A percentile compares a stretch with the other conserved stretches of the same genome.
phyloP scores from a whole-genome alignment of 2,329 filamentous ascomycete species.

The Penicillium sp. region DNA sequence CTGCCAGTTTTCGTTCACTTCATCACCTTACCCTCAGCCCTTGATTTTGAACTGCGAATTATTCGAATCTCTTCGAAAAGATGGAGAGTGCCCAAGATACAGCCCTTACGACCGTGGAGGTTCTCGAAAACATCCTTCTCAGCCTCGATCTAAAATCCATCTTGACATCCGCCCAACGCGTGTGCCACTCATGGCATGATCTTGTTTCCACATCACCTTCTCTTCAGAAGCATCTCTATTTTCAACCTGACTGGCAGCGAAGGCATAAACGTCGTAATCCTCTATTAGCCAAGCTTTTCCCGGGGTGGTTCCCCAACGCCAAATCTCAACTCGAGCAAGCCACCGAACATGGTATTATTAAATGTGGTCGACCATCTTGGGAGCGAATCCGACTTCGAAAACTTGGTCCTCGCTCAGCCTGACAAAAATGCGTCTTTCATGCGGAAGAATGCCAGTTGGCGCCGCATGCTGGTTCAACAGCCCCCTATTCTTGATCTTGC shows the following conservation, averaged over 20 bases:
- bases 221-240: neutral
- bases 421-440: neutral
- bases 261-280: neutral
- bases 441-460: neutral
- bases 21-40: neutral
- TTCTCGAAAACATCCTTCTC: neutral
- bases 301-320: neutral
- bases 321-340: neutral
- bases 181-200: neutral
- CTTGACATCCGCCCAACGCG: neutral
- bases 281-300: neutral
- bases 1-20: neutral
- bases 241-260: neutral
- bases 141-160: neutral
- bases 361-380: too few species aligned
- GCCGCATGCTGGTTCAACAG: neutral
- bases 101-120: neutral
- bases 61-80: neutral
- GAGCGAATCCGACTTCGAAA: neutral
- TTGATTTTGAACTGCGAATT: neutral
- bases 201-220: neutral
- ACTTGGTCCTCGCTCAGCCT: neutral
- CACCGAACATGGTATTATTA: neutral
- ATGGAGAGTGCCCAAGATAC: neutral
- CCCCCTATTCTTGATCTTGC: neutral